phyloP scores from a whole-genome alignment of 495 filamentous ascomycete species.

The Penicillium cataractarum region DNA sequence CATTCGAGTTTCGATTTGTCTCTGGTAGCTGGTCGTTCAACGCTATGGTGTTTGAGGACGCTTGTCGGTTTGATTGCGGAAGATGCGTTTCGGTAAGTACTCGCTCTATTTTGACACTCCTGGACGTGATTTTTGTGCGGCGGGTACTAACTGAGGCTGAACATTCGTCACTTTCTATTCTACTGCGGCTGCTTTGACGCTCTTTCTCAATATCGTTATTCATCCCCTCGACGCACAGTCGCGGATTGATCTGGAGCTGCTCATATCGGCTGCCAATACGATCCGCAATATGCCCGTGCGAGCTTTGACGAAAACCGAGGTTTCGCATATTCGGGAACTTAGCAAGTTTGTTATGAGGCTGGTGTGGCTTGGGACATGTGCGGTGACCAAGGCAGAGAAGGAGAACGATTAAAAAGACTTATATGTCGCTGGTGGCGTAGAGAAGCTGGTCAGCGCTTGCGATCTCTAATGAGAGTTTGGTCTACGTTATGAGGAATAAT shows the following conservation, averaged over 20 bases:
- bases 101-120: too few relatives aligned
- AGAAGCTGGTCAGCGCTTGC: background rate
- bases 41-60: conserved; percentile 13
- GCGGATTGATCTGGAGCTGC: conserved; percentile 20
- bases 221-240: conserved; percentile 20
- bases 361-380: conserved; percentile 26
- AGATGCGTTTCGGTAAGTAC: conserved; percentile 19
- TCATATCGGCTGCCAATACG: conserved; percentile 22
- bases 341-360: conserved; percentile 21
- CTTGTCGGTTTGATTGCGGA: conserved; percentile 11
- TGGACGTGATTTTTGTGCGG: background rate
- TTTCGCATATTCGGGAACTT: background rate
- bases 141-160: background rate
- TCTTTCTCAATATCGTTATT: conserved; percentile 27
- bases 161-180: conserved; percentile 23
- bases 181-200: conserved; percentile 12
- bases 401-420: background rate
- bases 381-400: conserved; percentile 19
- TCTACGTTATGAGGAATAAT: background rate
- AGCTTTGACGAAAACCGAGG: conserved; percentile 9
- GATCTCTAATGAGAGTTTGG: background rate
- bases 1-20: conserved; percentile 30
- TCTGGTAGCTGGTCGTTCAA: conserved; percentile 23
- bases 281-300: conserved; percentile 12
- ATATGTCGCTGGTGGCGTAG: background rate